Evolutionary conservation across 257 asterid species (phyloP).

Genomic region (Salvia hispanica): DNA sequence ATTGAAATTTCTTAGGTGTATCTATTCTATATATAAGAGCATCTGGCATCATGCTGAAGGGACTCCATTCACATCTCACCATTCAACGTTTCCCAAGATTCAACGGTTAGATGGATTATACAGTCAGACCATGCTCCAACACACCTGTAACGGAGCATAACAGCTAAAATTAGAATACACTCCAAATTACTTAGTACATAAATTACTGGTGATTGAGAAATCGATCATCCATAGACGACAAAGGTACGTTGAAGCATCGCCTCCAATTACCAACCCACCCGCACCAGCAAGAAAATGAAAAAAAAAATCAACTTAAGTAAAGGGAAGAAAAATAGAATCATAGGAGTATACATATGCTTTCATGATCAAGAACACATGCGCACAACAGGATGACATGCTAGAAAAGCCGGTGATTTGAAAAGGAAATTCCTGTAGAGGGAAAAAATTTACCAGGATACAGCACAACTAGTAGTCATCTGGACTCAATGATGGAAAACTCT

Average conservation of each 20-base stretch:
- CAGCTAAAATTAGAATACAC: conserved; percentile 10
- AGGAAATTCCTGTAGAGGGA: neutral
- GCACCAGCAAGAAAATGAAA: neutral
- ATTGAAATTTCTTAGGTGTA: conserved; percentile 43
- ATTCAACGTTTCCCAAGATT: conserved; percentile 43
- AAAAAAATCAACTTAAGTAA: neutral
- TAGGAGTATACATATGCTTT: neutral
- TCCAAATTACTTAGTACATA: neutral
- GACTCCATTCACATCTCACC: conserved; percentile 40
- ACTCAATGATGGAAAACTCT: conserved; percentile 49
- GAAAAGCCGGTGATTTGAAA: neutral
- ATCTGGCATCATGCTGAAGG: conserved; percentile 39
- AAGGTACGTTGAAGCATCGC: neutral
- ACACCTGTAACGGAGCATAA: conserved; percentile 28
- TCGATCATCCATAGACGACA: neutral
- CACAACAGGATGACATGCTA: neutral
- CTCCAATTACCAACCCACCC: neutral
- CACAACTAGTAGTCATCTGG: conserved; percentile 48
- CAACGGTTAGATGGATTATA: conserved; percentile 28
- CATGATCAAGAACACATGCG: neutral
- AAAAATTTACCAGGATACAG: conserved; percentile 34
- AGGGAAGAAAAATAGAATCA: conserved; percentile 7
- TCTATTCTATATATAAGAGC: conserved; percentile 38
- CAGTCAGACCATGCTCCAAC: conserved; percentile 5
- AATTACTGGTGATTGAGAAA: neutral